Evolutionary conservation across 768 basidiomycete genomes (phyloP), one percentile per base, ranked within the genome.

Genomic region (Panaeolus papilionaceus): DNA sequence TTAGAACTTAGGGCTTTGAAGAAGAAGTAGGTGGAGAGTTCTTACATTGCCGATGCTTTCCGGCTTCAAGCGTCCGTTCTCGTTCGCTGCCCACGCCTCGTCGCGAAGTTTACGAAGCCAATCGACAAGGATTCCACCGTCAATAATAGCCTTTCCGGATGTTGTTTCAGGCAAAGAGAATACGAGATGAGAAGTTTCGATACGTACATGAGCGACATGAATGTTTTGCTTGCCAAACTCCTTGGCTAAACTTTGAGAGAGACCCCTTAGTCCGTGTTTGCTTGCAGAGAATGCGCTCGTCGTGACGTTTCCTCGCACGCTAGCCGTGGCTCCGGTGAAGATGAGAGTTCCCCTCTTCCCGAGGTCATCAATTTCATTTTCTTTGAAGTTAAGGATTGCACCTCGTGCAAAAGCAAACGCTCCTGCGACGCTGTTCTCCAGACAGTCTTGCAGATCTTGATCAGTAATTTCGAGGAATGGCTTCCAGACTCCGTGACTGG

Each of bases 191-290:
- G 38, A 37, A 26, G 38, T 38, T 26, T 26, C 51, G 10, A 63
- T 1, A 84, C 89, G 75, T 70, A 89, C 90, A 77, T 92, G 91
- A 10, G 90, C 85, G 62, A 92, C 92, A 76, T 93, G 91, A 62
- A 93, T 92, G 71, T 92, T 88, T 47, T 92, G 79, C 75, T 88
- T 88, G 28, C 88, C 87, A 72, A 92, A 92, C 72, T 93, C 91
- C 76, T 92, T 92, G 8, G 87, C 86, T 72, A 92, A 76, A 70
- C 90, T 91, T 78, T 93, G 92, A 0, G 86, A 85, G 58, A 93
- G 79, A 0, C 88, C 88, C 49, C 92, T 80, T 40, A 87, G 39
- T 3, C 85, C 91, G 63, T 85, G 86, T 73, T 92, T 92, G 0
- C 85, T 86, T 2, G 89, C 86, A 4, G 91, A 81, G 71, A 92